Evolutionary conservation across 2,329 filamentous ascomycete genomes (phyloP), one percentile per base, ranked within the genome.

Genomic region (Basipetospora chlamydospora): DNA sequence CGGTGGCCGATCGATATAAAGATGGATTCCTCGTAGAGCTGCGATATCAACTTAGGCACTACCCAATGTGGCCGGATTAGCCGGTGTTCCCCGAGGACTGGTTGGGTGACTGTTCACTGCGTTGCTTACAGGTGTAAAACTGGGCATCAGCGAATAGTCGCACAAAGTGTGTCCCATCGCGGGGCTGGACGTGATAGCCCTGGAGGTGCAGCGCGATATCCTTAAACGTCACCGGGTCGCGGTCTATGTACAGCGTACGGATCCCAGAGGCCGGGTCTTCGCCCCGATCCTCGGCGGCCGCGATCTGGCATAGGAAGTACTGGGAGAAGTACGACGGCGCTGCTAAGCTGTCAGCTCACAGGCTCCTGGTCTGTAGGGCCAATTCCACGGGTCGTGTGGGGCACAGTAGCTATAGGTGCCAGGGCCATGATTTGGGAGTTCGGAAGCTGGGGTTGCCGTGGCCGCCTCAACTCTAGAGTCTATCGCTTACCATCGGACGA

Each of bases 241-340:
- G 80, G 56, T 96, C 88, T 50, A 96, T 95, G 59, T 95, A 95
- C 6, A 96, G 66, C 0, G 88, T 94, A 45, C 80, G 77, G 40
- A 93, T 63, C 26, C 50, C 54, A 5, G 25, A 12, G n/a, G 35
- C 16, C 5, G 58, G 40, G 38, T 71, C 67, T 38, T 74, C 66
- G 40, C 70, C 70, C 39, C 68, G 67, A 32, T 70, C 66, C 41
- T 75, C 68, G 33, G 70, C 77, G 46, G 65, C 60, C 39, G 72
- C 69, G 28, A 95, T 59, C 59, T 95, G 87, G 48, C 83, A 82
- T 46, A 77, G 69, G 57, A 96, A 96, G 62, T 90, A 95, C 47
- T 85, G 80, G 15, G 88, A 93, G 60, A 96, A 95, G 57, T 95
- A 95, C 34, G 87, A 95, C 40, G 88, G 88, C 50, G 86, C 88